Conservation (phyloP, 2,329 filamentous ascomycete genomes). For the Paracamarosporium sp. region DNA sequence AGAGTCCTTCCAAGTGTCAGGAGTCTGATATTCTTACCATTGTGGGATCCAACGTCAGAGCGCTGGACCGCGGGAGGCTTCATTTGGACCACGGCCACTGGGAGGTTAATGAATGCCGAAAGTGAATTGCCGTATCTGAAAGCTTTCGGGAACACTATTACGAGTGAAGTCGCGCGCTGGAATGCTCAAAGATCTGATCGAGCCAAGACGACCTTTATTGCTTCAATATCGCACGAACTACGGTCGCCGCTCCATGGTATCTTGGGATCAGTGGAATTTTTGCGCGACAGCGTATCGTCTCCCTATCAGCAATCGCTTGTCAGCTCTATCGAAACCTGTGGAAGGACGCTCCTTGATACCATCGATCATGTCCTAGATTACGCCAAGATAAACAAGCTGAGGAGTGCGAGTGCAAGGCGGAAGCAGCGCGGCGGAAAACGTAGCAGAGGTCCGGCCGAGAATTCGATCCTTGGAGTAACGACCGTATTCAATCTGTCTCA, state of each 20-base stretch:
- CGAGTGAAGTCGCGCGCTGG: constrained; percentile 38
- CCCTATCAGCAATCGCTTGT: constrained; percentile 51
- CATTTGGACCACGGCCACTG: constrained; percentile 41
- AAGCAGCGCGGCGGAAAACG: constrained; percentile 25
- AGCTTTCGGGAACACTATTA: constrained; percentile 43
- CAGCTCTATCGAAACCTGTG: constrained; percentile 44
- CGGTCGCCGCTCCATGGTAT: constrained; percentile 68
- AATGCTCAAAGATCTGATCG: constrained; percentile 40
- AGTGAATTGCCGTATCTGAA: constrained; percentile 42
- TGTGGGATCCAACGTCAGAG: constrained; percentile 44
- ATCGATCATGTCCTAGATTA: constrained; percentile 49
- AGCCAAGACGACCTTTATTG: constrained; percentile 50
- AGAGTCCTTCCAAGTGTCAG: constrained; percentile 41
- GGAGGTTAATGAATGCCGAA: constrained; percentile 37
- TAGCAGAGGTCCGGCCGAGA: constrained; percentile 29
- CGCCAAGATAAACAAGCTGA: constrained; percentile 45
- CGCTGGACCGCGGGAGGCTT: constrained; percentile 42
- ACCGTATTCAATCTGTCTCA: constrained; percentile 38
- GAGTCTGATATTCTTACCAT: constrained; percentile 44
- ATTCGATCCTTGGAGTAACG: constrained; percentile 38
- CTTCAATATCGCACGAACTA: constrained; percentile 54
- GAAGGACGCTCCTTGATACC: constrained; percentile 47
- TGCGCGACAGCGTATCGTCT: constrained; percentile 35
- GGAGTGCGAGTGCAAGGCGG: constrained; percentile 24
- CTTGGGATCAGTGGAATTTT: constrained; percentile 52